Base-by-base conservation (phyloP, 306 rosid species). In the Aeschynomene evenia region DNA sequence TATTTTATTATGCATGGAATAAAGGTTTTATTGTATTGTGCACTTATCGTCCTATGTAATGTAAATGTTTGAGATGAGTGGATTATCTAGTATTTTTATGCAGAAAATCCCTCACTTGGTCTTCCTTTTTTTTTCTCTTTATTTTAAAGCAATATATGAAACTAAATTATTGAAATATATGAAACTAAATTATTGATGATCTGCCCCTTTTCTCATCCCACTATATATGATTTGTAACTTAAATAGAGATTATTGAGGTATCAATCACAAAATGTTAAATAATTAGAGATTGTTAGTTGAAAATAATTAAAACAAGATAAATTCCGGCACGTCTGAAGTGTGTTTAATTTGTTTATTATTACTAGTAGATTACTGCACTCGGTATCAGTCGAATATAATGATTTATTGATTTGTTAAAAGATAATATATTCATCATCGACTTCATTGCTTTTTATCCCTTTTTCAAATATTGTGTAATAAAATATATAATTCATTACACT, bases 1-100 rank as follows among this genome's bases (percentile, higher is more conserved):
- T 83, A 84, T 90, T 94, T 90, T 94, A 82, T 70, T 81, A 89
- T 89, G 95, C 97, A 95, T 83, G 79, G 91, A 95, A 91, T 91
- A 91, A 88, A 83, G 48, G 48, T 40, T 40, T 40, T 40, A 40
- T 40, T 83, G 75, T 77, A 15, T 36, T 48, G 79, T 54, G 75
- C 61, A 75, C 81, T 49, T 84, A 74, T 73, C 74, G 60, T 63
- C 82, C n/a, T 81, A 56, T 81, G 76, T 74, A 62, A 77, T 40
- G 48, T 40, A 40, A 40, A 77, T 73, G 75, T 70, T 39, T 63
- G 11, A 37, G 73, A 18, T 73, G 54, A 55, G 77, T 68, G 77
- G 83, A 63, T 74, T 66, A 15, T 70, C 23, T 59, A 37, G 59
- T 65, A 57, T 63, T 64, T 71, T 64, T 71, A 46, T 71, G 48